Conservation (phyloP, 2,329 filamentous ascomycete species). For the Colletotrichum lindemuthianum region DNA sequence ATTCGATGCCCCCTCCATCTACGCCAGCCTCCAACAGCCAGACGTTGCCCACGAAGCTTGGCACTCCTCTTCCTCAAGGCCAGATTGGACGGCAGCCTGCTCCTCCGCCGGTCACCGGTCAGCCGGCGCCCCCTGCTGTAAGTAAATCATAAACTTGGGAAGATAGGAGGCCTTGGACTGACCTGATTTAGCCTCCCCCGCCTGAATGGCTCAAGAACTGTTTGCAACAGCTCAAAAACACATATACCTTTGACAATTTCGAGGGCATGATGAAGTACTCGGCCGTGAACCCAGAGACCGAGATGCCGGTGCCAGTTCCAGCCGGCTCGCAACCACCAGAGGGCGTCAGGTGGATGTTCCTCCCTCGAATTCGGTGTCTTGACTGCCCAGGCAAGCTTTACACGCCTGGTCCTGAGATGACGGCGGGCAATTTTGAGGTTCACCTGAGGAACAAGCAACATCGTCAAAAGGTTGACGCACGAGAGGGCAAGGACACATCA, state of each 20-base stretch:
- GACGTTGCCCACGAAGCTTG: conserved; percentile 36
- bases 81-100: conserved; percentile 76
- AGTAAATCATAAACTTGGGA: conserved; percentile 47
- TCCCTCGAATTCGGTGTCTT: conserved; percentile 89
- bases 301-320: conserved; percentile 66
- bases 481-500: conserved; percentile 42
- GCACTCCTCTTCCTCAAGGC: conserved; percentile 53
- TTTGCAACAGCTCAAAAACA: conserved; percentile 74
- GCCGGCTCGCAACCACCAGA: conserved; percentile 63
- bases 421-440: conserved; percentile 90
- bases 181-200: conserved; percentile 73
- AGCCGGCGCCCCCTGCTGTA: conserved; percentile 69
- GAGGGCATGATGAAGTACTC: conserved; percentile 93
- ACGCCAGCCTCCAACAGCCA: conserved; percentile 44
- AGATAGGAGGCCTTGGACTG: not conserved
- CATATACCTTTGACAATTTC: conserved; percentile 84
- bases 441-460: conserved; percentile 89
- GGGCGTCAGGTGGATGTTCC: conserved; percentile 80
- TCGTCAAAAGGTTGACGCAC: conserved; percentile 69
- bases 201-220: conserved; percentile 86
- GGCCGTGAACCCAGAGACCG: conserved; percentile 78
- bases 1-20: conserved; percentile 50
- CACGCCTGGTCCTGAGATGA: conserved; percentile 85
- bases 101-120: conserved; percentile 67
- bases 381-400: conserved; percentile 96